Evolutionary conservation across 345 rosid species (phyloP).

Genomic region (Citrus hindsii): DNA sequence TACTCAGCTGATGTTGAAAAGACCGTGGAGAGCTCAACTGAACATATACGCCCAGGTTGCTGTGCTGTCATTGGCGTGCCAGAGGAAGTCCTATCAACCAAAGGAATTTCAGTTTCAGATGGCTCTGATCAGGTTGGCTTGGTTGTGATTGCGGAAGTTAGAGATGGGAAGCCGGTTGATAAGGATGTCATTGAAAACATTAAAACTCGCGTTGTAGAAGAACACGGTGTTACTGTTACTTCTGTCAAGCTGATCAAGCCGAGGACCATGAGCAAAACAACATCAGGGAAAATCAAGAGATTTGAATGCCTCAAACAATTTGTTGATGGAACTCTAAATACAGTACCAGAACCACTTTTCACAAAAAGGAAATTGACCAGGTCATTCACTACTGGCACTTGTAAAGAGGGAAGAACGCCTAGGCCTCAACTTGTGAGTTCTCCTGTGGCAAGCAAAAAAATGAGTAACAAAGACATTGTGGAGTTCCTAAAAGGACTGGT

Average conservation of each 20-base stretch:
- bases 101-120: conserved; percentile 55
- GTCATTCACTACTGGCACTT: conserved; percentile 52
- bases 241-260: conserved; percentile 56
- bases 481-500: conserved; percentile 46
- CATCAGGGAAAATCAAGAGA: conserved; percentile 74
- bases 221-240: conserved; percentile 56
- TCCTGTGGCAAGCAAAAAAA: conserved; percentile 20
- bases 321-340: conserved; percentile 43
- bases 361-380: conserved; percentile 30
- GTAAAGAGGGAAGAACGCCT: conserved; percentile 40
- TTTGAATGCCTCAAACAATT: conserved; percentile 64
- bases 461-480: conserved; percentile 40
- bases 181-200: conserved; percentile 38
- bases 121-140: conserved; percentile 59
- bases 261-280: conserved; percentile 59
- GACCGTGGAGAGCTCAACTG: conserved; percentile 62
- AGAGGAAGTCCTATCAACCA: conserved; percentile 52
- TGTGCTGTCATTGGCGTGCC: conserved; percentile 73
- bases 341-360: conserved; percentile 36
- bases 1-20: conserved; percentile 70
- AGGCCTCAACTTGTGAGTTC: conserved; percentile 29
- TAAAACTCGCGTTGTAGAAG: conserved; percentile 46
- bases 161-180: conserved; percentile 44
- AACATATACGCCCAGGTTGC: conserved; percentile 58
- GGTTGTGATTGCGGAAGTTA: conserved; percentile 66